These are phyloP conservation scores for Fusarium beomiforme DNA, from an alignment of 2,329 filamentous ascomycete genomes.

Conservation along the genomic window DNA sequence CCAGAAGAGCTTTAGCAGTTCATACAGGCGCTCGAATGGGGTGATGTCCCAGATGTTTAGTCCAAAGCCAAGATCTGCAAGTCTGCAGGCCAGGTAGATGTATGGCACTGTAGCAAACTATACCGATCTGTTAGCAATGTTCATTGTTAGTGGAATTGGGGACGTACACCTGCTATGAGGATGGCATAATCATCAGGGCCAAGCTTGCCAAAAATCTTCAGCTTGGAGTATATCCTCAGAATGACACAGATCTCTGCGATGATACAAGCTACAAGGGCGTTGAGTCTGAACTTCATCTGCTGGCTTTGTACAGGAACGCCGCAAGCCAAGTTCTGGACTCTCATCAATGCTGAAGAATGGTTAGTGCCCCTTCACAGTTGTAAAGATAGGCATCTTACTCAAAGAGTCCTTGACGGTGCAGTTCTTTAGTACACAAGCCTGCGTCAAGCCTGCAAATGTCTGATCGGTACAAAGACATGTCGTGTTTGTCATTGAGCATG, in stretches of 20 bases:
- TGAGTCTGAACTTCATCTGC: conserved; percentile 25
- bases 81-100: conserved; percentile 21
- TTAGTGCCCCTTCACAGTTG: not conserved
- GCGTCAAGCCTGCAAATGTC: conserved; percentile 20
- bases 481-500: conserved; percentile 23
- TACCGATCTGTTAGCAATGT: not conserved
- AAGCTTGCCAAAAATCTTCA: conserved; percentile 24
- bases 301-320: conserved; percentile 25
- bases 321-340: conserved; percentile 23
- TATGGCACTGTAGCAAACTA: conserved; percentile 30
- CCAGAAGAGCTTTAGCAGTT: conserved; percentile 33
- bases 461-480: conserved; percentile 32
- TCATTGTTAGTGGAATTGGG: rapidly evolving
- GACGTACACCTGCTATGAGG: conserved; percentile 25
- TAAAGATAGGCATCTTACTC: conserved; percentile 2
- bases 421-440: conserved; percentile 18
- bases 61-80: conserved; percentile 32
- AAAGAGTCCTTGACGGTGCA: conserved; percentile 30
- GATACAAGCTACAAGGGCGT: conserved; percentile 22
- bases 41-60: conserved; percentile 30
- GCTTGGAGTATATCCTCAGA: conserved; percentile 22
- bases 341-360: not conserved
- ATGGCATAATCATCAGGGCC: conserved; percentile 24
- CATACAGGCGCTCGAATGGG: conserved; percentile 23
- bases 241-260: conserved; percentile 22